Evolutionary conservation across 441 rosid genomes (phyloP), one percentile per base, ranked within the genome.

Genomic region (Mallotus repandus): DNA sequence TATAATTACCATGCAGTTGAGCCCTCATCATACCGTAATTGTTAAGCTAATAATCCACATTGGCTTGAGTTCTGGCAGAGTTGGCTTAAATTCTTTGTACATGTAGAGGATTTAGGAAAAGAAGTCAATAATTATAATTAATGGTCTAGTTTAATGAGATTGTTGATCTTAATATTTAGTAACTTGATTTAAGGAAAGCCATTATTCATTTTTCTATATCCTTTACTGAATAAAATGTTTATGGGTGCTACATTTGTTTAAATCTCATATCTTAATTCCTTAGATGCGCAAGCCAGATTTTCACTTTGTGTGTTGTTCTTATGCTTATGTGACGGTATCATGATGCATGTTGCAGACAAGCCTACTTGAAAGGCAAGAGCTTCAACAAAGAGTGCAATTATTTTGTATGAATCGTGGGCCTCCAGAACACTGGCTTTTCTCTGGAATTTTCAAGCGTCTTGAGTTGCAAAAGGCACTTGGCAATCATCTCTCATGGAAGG

Each of bases 401-500:
- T 91, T 88, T 81, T 82, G 81, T 77, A 5, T 81, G 81, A 91
- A 84, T 82, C 93, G 91, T 74, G 94, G 89, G 53, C 81, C 82
- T 63, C 89, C 94, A 2, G 98, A 96, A 75, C 98, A 91, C 78
- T 96, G 99, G 99, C 94, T 88, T 84, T 74, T 61, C 79, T 53
- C 93, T 16, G 95, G 93, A 82, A 77, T 85, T 18, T 91, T 86
- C 84, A 90, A 89, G 84, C 98, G 98, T 38, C 84, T 77, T 74
- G 99, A 96, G 70, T 86, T 91, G 82, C 93, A 81, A 61, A 96
- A 88, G 81, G 95, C 98, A 61, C 97, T 93, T 74, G 99, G 99
- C 78, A 90, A 88, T 84, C 98, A 96, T 86, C 97, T 96, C 64
- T 91, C 99, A 19, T 96, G 97, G 96, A 96, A 96, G 80, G 98